A percentile compares a stretch with the other conserved stretches of the same genome.
Conservation (phyloP, 2,329 filamentous ascomycete genomes). For the Sclerotiophoma versabilis region DNA sequence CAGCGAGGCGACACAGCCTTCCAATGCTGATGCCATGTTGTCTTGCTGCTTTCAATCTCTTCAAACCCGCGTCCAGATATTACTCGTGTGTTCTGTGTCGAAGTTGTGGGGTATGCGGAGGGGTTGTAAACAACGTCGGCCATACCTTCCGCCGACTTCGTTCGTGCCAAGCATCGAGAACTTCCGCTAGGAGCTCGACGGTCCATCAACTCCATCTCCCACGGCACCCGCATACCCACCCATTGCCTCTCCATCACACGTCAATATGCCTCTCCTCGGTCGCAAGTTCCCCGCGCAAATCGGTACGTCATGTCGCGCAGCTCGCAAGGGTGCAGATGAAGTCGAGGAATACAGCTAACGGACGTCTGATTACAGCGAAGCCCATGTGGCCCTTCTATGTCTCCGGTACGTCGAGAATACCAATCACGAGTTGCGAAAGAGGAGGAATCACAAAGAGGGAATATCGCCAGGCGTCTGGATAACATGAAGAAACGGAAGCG, state of each 20-base stretch:
- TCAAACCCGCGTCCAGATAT: background rate
- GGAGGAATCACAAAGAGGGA: background rate
- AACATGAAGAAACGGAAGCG: background rate
- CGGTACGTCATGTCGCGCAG: constrained; percentile 49
- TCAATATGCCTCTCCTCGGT: constrained; percentile 56
- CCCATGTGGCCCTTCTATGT: constrained; percentile 93
- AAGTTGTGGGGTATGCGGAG: constrained; percentile 26
- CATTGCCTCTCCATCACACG: constrained; percentile 40
- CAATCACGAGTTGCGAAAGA: background rate
- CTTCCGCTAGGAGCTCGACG: constrained; percentile 15
- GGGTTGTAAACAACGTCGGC: constrained; percentile 29
- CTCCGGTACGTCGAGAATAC: constrained; percentile 74
- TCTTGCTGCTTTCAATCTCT: background rate
- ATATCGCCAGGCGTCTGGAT: background rate
- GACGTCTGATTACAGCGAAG: constrained; percentile 67
- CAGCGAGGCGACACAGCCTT: constrained; percentile 67
- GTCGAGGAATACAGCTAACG: constrained; percentile 37
- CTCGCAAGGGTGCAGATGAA: background rate
- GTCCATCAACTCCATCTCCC: constrained; percentile 36
- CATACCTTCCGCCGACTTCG: constrained; percentile 31
- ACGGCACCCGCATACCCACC: constrained; percentile 40
- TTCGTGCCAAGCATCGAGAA: constrained; percentile 34
- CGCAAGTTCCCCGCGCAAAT: constrained; percentile 61
- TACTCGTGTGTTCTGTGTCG: background rate
- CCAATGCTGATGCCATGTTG: constrained; percentile 55